These are phyloP conservation scores for Clonostachys sp. DNA, from an alignment of 2,329 filamentous ascomycete genomes.

Conservation along the genomic window DNA sequence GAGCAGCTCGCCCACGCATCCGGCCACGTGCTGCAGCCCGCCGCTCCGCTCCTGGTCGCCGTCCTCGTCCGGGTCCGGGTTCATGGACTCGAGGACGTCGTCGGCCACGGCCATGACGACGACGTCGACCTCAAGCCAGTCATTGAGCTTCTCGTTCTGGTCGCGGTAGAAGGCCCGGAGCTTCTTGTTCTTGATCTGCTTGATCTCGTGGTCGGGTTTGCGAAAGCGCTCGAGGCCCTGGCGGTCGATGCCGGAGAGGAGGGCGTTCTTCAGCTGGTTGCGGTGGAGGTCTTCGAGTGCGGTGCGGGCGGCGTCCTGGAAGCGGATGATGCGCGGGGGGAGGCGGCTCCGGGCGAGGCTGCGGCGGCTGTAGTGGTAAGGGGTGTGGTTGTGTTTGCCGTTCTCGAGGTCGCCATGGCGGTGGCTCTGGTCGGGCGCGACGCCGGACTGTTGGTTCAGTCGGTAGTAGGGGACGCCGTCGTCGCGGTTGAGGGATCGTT, in stretches of 20 bases:
- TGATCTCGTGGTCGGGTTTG: slow-evolving; percentile 18
- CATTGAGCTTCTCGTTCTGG: slow-evolving; percentile 22
- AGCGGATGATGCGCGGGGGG: slow-evolving; percentile 15
- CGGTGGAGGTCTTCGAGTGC: slow-evolving; percentile 20
- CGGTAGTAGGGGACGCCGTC: background rate
- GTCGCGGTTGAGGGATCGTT: background rate
- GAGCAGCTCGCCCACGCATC: slow-evolving; percentile 20
- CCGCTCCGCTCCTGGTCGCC: slow-evolving; percentile 20
- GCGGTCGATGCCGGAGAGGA: slow-evolving; percentile 20
- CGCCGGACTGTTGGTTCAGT: background rate
- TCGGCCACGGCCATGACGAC: slow-evolving; percentile 24
- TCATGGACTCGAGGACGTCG: slow-evolving; percentile 25
- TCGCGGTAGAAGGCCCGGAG: slow-evolving; percentile 17
- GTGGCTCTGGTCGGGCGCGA: background rate
- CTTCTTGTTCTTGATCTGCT: slow-evolving; percentile 17
- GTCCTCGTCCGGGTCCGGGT: slow-evolving; percentile 24
- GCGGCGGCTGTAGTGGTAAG: background rate
- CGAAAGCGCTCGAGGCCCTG: slow-evolving; percentile 18
- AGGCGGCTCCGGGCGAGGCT: background rate
- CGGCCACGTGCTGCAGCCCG: slow-evolving; percentile 19
- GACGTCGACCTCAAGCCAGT: slow-evolving; percentile 25
- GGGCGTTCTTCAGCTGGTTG: slow-evolving; percentile 19
- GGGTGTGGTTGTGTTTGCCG: background rate
- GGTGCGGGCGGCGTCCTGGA: slow-evolving; percentile 19
- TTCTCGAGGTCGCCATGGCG: background rate